Evolutionary conservation across 2,329 filamentous ascomycete species (phyloP), one percentile per base, ranked within the genome.

Genomic region (Xylogone sp.): DNA sequence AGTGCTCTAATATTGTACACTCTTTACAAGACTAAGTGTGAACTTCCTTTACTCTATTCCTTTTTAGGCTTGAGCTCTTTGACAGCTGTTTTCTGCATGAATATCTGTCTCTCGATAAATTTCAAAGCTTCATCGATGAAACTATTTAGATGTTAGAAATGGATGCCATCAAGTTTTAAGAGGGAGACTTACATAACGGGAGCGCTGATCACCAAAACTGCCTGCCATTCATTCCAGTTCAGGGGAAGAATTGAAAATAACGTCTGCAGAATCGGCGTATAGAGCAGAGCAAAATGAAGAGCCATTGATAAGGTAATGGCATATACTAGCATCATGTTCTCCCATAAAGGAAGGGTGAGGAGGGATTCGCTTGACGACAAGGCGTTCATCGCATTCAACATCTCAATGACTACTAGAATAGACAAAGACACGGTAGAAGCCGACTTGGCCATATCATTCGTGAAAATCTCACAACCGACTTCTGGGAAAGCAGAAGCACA

Each of bases 311-410:
- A 76, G 10, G 81, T 78, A 66, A 99, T 96, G 56, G 94, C 95
- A 64, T 96, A 96, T 50, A 99, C 90, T 18, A 99, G 85, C 80
- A 96, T 94, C 87, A 96, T 94, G 75, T 99, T 99, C 67, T 93
- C 84, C 93, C 93, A 97, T n/a, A 99, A 77, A 9, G 92, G 93
- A 56, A 99, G 82, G 2, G 92, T 97, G 51, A 99, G 73, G 12
- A 99, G 83, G 16, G 90, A 96, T 72, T 99, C 94, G 70, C 90
- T 96, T 1, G 91, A 96, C 1, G 91, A 97, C 27, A 99, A 81
- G 0, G 93, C 94, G 68, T 99, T 99, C 87, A 97, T 93, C 62
- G 94, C 94, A 73, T 99, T 99, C 68, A 99, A 82, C 94, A 99
- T 99, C 75, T 99, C 94, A 65, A 99, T 97, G 54, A 97, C 91